phyloP scores from a whole-genome alignment of 805 yeast species.

The Debaryomyces hansenii region DNA sequence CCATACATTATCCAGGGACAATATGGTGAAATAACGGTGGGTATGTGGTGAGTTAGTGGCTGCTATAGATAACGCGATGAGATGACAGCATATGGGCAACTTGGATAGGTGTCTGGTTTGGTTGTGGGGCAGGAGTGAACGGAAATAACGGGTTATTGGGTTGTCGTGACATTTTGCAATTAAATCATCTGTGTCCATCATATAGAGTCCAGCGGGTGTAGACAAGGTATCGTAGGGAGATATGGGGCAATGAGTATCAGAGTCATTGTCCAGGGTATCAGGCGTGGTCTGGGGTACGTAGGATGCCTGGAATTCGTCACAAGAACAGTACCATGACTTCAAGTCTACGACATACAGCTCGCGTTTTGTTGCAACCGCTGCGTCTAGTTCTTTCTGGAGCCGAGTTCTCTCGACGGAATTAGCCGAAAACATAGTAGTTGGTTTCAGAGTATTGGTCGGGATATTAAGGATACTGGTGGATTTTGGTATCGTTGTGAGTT shows the following conservation, averaged over 20 bases:
- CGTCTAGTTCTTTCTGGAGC: slow-evolving; percentile 1
- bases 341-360: slow-evolving; percentile 17
- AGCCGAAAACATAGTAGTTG: too few relatives aligned
- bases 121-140: background rate
- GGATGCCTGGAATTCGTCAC: slow-evolving; percentile 20
- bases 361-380: background rate
- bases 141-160: background rate
- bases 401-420: background rate
- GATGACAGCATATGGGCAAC: slow-evolving; percentile 22
- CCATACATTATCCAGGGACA: background rate
- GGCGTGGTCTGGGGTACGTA: slow-evolving; percentile 2
- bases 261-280: too few relatives aligned
- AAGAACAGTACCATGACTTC: slow-evolving; percentile 32
- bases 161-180: background rate
- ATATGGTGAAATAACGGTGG: background rate
- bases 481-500: background rate
- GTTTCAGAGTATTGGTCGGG: background rate
- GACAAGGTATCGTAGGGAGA: too few relatives aligned
- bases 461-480: background rate
- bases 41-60: background rate
- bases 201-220: background rate
- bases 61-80: slow-evolving; percentile 15
- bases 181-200: background rate
- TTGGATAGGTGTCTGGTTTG: slow-evolving; percentile 10
- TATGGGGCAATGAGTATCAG: too few relatives aligned